A percentile compares a stretch with the other conserved stretches of the same genome.
Conservation (phyloP, 2,329 filamentous ascomycete genomes). For the Microdochium nivale region DNA sequence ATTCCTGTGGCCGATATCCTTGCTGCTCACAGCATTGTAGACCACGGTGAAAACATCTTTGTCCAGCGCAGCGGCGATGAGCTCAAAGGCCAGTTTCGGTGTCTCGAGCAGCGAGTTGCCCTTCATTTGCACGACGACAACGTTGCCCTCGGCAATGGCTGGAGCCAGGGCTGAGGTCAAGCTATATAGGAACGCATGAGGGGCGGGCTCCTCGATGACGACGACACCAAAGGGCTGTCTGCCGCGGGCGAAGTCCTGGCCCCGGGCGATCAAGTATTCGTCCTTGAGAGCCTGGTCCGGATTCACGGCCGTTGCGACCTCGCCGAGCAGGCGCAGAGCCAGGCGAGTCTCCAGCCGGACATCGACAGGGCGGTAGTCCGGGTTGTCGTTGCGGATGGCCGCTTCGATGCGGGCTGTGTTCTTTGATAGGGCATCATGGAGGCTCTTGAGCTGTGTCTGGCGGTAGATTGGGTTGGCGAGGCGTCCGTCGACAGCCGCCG, state of each 20-base stretch:
- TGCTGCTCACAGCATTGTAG: slow-evolving; percentile 9
- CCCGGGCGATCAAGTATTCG: slow-evolving; percentile 20
- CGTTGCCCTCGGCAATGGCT: slow-evolving; percentile 26
- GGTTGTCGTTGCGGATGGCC: slow-evolving; percentile 21
- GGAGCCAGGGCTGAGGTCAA: slow-evolving; percentile 20
- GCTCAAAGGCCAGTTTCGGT: slow-evolving; percentile 14
- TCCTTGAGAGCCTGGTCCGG: slow-evolving; percentile 14
- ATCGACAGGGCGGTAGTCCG: slow-evolving; percentile 18
- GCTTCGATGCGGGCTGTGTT: slow-evolving; percentile 17
- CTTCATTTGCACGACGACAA: slow-evolving; percentile 22
- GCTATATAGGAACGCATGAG: slow-evolving; percentile 22
- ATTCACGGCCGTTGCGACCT: slow-evolving; percentile 18
- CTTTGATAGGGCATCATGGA: slow-evolving; percentile 22
- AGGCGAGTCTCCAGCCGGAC: slow-evolving; percentile 21
- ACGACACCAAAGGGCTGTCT: slow-evolving; percentile 17
- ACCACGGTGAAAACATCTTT: slow-evolving; percentile 13
- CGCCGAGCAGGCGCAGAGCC: slow-evolving; percentile 17
- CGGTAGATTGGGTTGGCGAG: slow-evolving; percentile 26
- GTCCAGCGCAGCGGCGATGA: slow-evolving; percentile 9
- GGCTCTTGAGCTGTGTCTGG: slow-evolving; percentile 25
- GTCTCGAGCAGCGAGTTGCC: slow-evolving; percentile 8
- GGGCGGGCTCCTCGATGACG: slow-evolving; percentile 18
- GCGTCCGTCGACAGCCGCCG: slow-evolving; percentile 28
- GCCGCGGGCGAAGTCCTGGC: slow-evolving; percentile 11
- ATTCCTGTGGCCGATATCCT: slow-evolving; percentile 1